Evolutionary conservation across 2,329 filamentous ascomycete species (phyloP).

Genomic region (Colletotrichum lindemuthianum): DNA sequence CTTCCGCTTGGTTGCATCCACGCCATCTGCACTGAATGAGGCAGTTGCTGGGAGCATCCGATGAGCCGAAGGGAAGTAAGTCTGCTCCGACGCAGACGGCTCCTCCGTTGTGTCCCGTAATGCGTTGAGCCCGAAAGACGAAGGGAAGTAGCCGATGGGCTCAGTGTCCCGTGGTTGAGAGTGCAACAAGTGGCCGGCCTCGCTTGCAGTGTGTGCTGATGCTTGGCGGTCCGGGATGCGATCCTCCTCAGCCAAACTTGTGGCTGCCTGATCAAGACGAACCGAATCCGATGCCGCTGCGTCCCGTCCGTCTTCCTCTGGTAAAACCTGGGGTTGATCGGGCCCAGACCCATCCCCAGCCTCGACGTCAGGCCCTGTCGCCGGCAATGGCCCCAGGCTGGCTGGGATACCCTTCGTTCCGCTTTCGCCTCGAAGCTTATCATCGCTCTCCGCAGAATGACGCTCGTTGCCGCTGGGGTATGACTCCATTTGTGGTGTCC

Average conservation of each 20-base stretch:
- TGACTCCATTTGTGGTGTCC: conserved; percentile 28
- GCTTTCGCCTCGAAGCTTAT: not conserved
- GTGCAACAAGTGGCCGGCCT: conserved; percentile 8
- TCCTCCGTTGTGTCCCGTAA: conserved; percentile 16
- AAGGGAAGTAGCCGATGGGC: conserved; percentile 18
- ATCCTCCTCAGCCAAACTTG: conserved; percentile 22
- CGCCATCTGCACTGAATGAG: conserved; percentile 3
- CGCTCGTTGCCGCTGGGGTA: conserved; percentile 3
- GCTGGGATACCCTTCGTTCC: not conserved
- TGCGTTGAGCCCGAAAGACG: conserved; percentile 24
- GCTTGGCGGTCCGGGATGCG: conserved; percentile 22
- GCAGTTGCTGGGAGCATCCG: conserved; percentile 5
- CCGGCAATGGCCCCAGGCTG: not conserved
- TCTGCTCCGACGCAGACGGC: conserved; percentile 7
- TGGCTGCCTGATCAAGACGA: conserved; percentile 11
- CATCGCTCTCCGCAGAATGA: not conserved
- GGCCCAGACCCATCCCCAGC: conserved; percentile 1
- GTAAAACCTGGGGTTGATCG: not conserved
- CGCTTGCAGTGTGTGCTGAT: conserved; percentile 15
- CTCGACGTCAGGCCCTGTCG: conserved; percentile 1
- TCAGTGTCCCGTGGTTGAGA: conserved; percentile 23
- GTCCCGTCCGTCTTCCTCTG: not conserved
- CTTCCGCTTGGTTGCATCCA: conserved; percentile 26
- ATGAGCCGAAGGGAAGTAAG: conserved; percentile 12
- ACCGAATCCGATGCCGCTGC: conserved; percentile 3